A percentile compares a stretch with the other conserved stretches of the same genome.
These are phyloP conservation scores for Metschnikowia borealis DNA, from an alignment of 805 yeast genomes.

Conservation along the genomic window DNA sequence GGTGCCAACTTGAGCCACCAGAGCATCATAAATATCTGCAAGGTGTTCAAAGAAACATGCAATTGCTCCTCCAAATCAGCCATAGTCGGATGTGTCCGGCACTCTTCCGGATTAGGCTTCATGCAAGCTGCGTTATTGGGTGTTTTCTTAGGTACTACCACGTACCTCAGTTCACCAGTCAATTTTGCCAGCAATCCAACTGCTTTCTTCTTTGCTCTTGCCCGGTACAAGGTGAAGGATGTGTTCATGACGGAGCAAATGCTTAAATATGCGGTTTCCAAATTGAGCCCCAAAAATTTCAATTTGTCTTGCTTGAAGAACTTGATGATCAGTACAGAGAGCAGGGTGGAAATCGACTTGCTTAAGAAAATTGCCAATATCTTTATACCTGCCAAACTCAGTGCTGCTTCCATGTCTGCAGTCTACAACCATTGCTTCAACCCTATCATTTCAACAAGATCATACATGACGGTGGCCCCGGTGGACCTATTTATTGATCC, in stretches of 20 bases:
- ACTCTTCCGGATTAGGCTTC: conserved; percentile 82
- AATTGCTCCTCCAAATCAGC: conserved; percentile 70
- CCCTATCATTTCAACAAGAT: conserved; percentile 79
- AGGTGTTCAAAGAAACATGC: conserved; percentile 87
- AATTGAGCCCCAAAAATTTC: conserved; percentile 57
- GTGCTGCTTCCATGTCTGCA: conserved; percentile 66
- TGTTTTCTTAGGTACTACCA: conserved; percentile 79
- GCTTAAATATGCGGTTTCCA: conserved; percentile 68
- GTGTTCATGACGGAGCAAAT: conserved; percentile 80
- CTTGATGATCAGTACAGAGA: conserved; percentile 75
- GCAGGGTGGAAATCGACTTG: conserved; percentile 65
- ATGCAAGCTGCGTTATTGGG: conserved; percentile 83
- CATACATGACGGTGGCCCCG: conserved; percentile 85
- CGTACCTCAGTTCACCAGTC: conserved; percentile 72
- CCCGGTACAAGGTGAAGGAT: conserved; percentile 80
- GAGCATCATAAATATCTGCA: conserved; percentile 72
- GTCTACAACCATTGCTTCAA: conserved; percentile 77
- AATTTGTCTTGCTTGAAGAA: conserved; percentile 65
- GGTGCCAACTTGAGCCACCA: conserved; percentile 58
- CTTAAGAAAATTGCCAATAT: conserved; percentile 55
- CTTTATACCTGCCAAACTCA: conserved; percentile 61
- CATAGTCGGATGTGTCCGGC: conserved; percentile 81
- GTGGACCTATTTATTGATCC: conserved; percentile 86
- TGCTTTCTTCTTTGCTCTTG: conserved; percentile 62
- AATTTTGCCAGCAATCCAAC: conserved; percentile 74